Evolutionary conservation across 345 rosid species (phyloP).

Genomic region (Abelmoschus esculentus): DNA sequence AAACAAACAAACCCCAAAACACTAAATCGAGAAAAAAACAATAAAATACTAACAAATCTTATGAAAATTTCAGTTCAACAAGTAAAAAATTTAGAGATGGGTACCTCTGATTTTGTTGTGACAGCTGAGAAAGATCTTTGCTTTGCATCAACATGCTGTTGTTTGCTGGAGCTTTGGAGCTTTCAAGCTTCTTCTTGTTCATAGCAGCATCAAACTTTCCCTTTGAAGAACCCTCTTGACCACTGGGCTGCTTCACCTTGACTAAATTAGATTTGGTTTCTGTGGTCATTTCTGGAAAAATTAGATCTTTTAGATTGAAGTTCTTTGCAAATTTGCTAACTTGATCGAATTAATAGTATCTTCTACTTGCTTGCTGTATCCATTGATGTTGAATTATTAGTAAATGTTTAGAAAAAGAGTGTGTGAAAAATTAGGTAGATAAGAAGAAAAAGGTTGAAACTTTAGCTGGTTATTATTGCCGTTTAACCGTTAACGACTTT

Average conservation of each 20-base stretch:
- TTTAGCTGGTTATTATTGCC: constrained; percentile 4
- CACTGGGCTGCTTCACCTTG: constrained; percentile 34
- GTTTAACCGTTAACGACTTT: constrained; percentile 20
- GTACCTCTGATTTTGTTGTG: constrained; percentile 48
- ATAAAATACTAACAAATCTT: neutral
- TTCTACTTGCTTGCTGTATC: neutral
- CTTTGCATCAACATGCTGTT: constrained; percentile 35
- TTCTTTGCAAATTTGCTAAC: neutral
- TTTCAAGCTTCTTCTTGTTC: constrained; percentile 44
- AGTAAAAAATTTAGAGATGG: constrained; percentile 7
- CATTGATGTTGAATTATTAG: neutral
- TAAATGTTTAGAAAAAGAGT: no score
- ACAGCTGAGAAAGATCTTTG: constrained; percentile 35
- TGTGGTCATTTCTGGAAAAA: constrained; percentile 30
- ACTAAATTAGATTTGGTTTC: constrained; percentile 36
- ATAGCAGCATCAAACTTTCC: constrained; percentile 32
- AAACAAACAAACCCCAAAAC: neutral
- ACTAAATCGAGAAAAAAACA: neutral
- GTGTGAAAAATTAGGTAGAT: no score
- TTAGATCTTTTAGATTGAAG: constrained; percentile 3
- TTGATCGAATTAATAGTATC: neutral
- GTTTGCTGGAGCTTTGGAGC: constrained; percentile 45
- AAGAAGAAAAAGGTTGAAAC: neutral
- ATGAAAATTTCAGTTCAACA: neutral
- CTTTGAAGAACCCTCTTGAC: constrained; percentile 41